A percentile compares a stretch with the other conserved stretches of the same genome.
phyloP scores from a whole-genome alignment of 148 eudicot genomes.

The Limonium bicolor region DNA sequence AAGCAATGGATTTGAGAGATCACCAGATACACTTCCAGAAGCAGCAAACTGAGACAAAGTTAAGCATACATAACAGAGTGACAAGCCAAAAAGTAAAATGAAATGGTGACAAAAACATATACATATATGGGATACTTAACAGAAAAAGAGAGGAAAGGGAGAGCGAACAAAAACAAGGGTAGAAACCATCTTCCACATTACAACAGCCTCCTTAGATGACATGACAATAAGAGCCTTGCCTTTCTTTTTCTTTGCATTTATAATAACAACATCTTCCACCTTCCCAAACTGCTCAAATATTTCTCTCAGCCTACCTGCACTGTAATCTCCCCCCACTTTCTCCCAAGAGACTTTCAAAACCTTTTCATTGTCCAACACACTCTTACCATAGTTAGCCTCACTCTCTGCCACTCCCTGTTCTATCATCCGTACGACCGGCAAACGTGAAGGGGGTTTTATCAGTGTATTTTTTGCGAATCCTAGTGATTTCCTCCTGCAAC shows the following conservation, averaged over 20 bases:
- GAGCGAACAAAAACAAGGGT: too few relatives aligned
- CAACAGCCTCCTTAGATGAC: constrained; percentile 46
- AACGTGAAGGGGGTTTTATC: constrained; percentile 7
- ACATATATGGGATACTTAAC: not conserved
- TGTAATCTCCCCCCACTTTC: constrained; percentile 35
- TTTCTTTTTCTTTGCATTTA: constrained; percentile 42
- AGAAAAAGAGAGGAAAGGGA: not conserved
- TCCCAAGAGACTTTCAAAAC: constrained; percentile 66
- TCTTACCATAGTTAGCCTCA: constrained; percentile 8
- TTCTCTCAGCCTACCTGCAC: constrained; percentile 25
- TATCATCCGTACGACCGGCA: not conserved
- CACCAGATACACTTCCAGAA: constrained; percentile 40
- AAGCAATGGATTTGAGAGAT: constrained; percentile 60
- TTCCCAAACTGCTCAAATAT: constrained; percentile 37
- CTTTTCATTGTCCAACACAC: constrained; percentile 27
- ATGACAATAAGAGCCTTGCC: constrained; percentile 51
- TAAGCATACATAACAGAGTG: not conserved
- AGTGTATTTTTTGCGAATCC: constrained; percentile 39
- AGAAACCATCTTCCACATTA: constrained; percentile 13
- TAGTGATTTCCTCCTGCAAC: constrained; percentile 40
- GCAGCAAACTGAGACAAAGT: constrained; percentile 37
- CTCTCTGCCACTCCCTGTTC: constrained; percentile 1
- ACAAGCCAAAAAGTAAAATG: not conserved
- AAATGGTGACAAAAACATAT: not conserved
- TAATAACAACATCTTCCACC: constrained; percentile 59